Conservation (phyloP, 768 basidiomycete species). For the Exidia glandulosa region DNA sequence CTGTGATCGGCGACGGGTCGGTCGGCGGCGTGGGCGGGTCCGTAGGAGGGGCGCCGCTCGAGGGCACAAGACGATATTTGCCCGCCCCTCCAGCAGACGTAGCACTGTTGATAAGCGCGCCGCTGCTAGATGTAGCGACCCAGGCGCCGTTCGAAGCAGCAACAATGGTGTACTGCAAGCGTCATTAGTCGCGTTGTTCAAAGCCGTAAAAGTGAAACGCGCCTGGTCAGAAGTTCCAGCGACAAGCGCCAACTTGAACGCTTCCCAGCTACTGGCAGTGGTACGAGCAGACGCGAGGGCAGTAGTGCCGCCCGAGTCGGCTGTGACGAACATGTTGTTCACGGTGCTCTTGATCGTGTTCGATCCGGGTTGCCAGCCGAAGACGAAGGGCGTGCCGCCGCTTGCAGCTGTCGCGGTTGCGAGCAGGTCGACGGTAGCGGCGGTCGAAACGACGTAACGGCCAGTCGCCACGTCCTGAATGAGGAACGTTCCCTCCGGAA, state of each 20-base stretch:
- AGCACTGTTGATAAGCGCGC: constrained; percentile 11
- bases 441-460: constrained; percentile 15
- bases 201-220: background rate
- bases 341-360: constrained; percentile 17
- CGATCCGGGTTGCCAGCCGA: constrained; percentile 21
- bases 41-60: background rate
- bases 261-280: constrained; percentile 20
- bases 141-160: constrained; percentile 22
- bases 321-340: constrained; percentile 21
- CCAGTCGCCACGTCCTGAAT: constrained; percentile 16
- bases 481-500: constrained; percentile 21
- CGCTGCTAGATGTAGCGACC: constrained; percentile 14
- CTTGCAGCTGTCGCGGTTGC: constrained; percentile 13
- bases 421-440: constrained; percentile 15
- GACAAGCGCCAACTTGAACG: constrained; percentile 19
- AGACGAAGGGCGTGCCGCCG: constrained; percentile 15
- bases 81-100: background rate
- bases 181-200: background rate
- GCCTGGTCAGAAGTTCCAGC: constrained; percentile 9
- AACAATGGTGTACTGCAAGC: constrained; percentile 17
- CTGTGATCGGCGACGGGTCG: background rate
- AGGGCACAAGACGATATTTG: background rate
- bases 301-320: constrained; percentile 18
- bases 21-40: background rate
- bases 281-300: constrained; percentile 18